phyloP scores from a whole-genome alignment of 345 rosid genomes.

The Aurinia saxatilis region DNA sequence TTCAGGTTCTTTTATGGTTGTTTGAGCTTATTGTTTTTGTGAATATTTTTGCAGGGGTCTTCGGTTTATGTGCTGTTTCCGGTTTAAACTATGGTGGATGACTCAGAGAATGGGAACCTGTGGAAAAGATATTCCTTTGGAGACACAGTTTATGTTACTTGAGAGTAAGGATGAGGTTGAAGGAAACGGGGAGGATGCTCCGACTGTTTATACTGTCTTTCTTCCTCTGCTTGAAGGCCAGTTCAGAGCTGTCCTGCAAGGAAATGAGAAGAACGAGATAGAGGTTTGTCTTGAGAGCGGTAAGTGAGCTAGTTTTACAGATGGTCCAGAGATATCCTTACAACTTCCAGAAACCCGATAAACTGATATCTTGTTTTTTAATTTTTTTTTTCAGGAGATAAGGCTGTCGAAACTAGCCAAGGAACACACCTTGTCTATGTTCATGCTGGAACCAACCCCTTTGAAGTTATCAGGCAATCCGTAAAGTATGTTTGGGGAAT shows the following conservation, averaged over 20 bases:
- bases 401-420: conserved; percentile 72
- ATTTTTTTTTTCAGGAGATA: conserved; percentile 79
- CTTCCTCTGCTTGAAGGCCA: conserved; percentile 96
- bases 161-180: conserved; percentile 67
- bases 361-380: conserved; percentile 30
- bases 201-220: conserved; percentile 73
- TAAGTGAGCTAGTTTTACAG: conserved; percentile 37
- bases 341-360: not conserved
- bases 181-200: conserved; percentile 38
- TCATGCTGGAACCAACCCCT: conserved; percentile 95
- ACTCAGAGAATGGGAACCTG: conserved; percentile 94
- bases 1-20: not conserved
- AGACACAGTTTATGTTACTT: conserved; percentile 89
- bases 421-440: conserved; percentile 82
- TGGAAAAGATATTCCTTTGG: conserved; percentile 91
- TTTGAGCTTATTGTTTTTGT: conserved; percentile 3
- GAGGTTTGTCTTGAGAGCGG: conserved; percentile 98
- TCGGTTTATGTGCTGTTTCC: conserved; percentile 79
- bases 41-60: conserved; percentile 51
- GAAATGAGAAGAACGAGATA: conserved; percentile 70
- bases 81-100: conserved; percentile 99
- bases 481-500: conserved; percentile 50
- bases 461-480: conserved; percentile 88
- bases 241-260: conserved; percentile 91
- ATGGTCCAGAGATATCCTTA: not conserved